Evolutionary conservation across 2,329 filamentous ascomycete genomes (phyloP).

Genomic region (Elsinoe fawcettii): DNA sequence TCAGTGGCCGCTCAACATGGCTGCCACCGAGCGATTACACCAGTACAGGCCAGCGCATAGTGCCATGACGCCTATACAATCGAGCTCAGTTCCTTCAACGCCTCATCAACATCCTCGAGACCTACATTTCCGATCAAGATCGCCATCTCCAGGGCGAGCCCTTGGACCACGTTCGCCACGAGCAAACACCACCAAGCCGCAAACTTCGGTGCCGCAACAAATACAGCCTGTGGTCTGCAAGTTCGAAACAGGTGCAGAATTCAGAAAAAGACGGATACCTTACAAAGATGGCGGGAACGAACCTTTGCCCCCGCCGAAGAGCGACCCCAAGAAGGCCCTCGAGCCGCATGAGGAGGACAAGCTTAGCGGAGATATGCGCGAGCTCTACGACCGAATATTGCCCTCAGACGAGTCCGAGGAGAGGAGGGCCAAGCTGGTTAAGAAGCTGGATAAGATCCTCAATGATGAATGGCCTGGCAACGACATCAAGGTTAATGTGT

Average conservation of each 20-base stretch:
- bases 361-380: conserved; percentile 73
- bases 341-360: conserved; percentile 65
- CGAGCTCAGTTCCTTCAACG: conserved; percentile 86
- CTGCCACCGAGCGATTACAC: conserved; percentile 16
- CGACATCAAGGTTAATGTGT: conserved; percentile 83
- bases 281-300: conserved; percentile 77
- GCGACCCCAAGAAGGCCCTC: conserved; percentile 62
- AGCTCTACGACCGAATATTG: conserved; percentile 76
- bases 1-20: conserved; percentile 17
- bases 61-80: conserved; percentile 49
- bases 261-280: conserved; percentile 77
- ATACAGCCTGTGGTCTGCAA: conserved; percentile 61
- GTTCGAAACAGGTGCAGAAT: conserved; percentile 79
- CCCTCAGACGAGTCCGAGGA: conserved; percentile 73
- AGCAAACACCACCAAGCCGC: conserved; percentile 72
- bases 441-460: conserved; percentile 79
- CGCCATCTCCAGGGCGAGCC: conserved; percentile 68
- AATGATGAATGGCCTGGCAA: conserved; percentile 88
- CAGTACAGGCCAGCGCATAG: conserved; percentile 20
- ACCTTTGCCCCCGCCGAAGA: conserved; percentile 59
- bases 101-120: conserved; percentile 82
- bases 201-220: conserved; percentile 57
- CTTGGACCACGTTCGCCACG: conserved; percentile 75
- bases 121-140: conserved; percentile 69
- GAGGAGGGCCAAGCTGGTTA: conserved; percentile 67